Base-by-base conservation (phyloP, 768 basidiomycete species). In the Mycena venus region DNA sequence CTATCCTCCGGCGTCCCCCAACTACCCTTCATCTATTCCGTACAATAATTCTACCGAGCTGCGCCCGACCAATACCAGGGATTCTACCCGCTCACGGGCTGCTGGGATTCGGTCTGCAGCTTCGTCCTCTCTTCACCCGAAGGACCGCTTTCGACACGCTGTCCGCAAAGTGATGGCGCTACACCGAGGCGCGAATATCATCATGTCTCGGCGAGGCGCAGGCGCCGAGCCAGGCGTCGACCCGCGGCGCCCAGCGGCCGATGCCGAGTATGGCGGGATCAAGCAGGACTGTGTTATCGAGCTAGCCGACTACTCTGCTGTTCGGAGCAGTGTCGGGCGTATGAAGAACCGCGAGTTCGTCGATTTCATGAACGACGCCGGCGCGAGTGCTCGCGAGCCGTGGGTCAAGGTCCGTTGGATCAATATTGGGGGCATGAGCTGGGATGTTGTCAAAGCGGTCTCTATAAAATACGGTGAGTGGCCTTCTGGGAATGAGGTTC, bases 321-420 rank as follows among this genome's bases (percentile, higher is more conserved):
- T 92, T 67, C 85, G 90, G 55, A 87, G 86, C 75, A 90, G 85
- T 60, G 86, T 87, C 65, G 87, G 87, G 31, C 85, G 85, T 67
- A 91, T 93, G 90, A 87, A 86, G 63, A 94, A 94, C 75, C 79
- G 76, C 29, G 90, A 90, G 75, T 93, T 94, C 80, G 82, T 92
- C n/a, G 81, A 87, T 11, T 82, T 92, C 70, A 85, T 94, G 82
- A 78, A 84, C 21, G 84, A 88, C 72, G 78, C 80, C 19, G 80
- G 73, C 9, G 88, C 88, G 7, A 86, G 88, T 70, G 81, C 83
- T 68, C 85, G 86, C 67, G 90, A 91, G 73, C 82, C 88, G 4
- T 93, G 91, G 92, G 89, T 89, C 31, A 92, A 90, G 78, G 93
- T 93, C 21, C 84, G 94, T 61, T 95, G 93, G 93, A 93, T 94